Evolutionary conservation across 768 basidiomycete species (phyloP).

Genomic region (Boletus rufocinnamomeus): DNA sequence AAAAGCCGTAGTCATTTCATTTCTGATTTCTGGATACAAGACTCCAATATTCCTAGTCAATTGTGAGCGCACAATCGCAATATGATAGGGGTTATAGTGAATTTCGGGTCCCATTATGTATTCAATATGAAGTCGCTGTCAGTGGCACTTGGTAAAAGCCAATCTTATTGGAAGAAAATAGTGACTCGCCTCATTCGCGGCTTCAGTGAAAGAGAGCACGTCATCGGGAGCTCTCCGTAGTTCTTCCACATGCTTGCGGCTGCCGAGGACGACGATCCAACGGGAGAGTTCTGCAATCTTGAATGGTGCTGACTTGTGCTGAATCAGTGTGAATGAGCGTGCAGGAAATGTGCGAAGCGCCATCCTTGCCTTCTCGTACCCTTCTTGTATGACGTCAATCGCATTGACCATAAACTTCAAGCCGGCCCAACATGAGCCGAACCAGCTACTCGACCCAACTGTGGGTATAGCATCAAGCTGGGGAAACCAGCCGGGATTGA

Average conservation of each 20-base stretch:
- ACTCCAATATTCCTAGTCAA: slow-evolving; percentile 41
- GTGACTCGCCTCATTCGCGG: slow-evolving; percentile 33
- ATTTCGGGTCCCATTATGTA: slow-evolving; percentile 42
- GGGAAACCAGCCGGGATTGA: neutral
- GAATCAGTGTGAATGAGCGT: neutral
- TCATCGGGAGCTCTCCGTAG: slow-evolving; percentile 42
- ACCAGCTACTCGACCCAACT: slow-evolving; percentile 25
- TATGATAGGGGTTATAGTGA: slow-evolving; percentile 31
- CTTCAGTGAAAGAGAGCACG: slow-evolving; percentile 37
- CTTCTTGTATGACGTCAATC: slow-evolving; percentile 31
- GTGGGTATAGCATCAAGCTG: slow-evolving; percentile 34
- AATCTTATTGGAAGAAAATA: neutral
- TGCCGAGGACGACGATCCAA: slow-evolving; percentile 45
- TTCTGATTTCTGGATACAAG: slow-evolving; percentile 41
- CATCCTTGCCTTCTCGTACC: slow-evolving; percentile 31
- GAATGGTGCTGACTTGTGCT: slow-evolving; percentile 28
- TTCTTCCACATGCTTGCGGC: slow-evolving; percentile 39
- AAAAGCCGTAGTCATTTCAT: slow-evolving; percentile 47
- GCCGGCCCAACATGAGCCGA: slow-evolving; percentile 31
- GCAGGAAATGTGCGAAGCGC: neutral
- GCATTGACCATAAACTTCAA: slow-evolving; percentile 19
- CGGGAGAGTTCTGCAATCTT: slow-evolving; percentile 29
- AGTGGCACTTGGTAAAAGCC: neutral
- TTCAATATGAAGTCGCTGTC: slow-evolving; percentile 38
- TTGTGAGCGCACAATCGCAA: neutral